Evolutionary conservation across 1,284 basidiomycete genomes (phyloP).

Genomic region (Golubevia pallescens): DNA sequence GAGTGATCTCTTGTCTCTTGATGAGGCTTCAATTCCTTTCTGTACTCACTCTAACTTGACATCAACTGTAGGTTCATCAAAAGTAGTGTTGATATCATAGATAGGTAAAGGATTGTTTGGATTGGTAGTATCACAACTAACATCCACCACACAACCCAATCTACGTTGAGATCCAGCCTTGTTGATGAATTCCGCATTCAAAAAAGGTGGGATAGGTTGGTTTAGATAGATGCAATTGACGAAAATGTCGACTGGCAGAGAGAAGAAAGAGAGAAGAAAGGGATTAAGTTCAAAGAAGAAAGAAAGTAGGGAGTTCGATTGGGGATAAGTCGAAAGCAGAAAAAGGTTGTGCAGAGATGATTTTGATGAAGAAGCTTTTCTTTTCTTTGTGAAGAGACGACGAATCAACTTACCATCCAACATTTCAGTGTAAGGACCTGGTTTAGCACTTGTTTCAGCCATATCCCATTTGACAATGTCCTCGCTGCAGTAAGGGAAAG

Average conservation of each 20-base stretch:
- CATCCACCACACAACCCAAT: constrained; percentile 89
- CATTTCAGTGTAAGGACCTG: constrained; percentile 94
- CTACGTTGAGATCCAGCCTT: constrained; percentile 75
- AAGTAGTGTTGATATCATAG: constrained; percentile 94
- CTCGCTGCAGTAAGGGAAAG: constrained; percentile 67
- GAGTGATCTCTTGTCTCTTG: no score
- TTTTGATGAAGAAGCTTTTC: neutral
- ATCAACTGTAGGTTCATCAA: constrained; percentile 87
- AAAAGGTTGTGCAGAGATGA: no score
- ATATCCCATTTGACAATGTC: constrained; percentile 98
- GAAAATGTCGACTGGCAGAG: constrained; percentile 81
- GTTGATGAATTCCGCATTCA: constrained; percentile 77
- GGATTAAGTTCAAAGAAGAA: no score
- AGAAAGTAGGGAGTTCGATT: no score
- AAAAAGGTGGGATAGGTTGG: constrained; percentile 84
- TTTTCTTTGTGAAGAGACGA: neutral
- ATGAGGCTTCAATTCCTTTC: no score
- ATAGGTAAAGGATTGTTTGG: constrained; percentile 98
- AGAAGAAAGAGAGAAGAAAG: neutral
- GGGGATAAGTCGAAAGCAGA: no score
- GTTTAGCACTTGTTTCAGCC: constrained; percentile 87
- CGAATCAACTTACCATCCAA: constrained; percentile 71
- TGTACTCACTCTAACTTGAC: constrained; percentile 66
- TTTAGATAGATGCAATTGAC: constrained; percentile 99
- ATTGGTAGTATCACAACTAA: constrained; percentile 99